Evolutionary conservation across 352 stramenopile species (phyloP), one percentile per base, ranked within the genome.

Genomic region (Phytophthora pistaciae): DNA sequence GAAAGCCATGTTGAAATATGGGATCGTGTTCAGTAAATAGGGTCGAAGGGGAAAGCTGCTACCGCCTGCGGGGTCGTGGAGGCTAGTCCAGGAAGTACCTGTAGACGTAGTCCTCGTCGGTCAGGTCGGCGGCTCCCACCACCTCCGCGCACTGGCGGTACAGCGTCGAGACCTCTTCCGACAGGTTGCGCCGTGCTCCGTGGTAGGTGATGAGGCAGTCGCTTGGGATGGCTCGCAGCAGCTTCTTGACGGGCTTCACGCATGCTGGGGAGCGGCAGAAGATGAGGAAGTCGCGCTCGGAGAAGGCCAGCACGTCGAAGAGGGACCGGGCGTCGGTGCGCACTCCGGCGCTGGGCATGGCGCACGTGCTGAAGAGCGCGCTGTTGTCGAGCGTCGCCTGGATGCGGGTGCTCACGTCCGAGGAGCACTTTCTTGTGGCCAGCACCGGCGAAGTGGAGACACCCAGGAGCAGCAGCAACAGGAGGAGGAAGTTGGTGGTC

Each of bases 221-320:
- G 27, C 54, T 70, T 20, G 49, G 49, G 23, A 56, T 56, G 11
- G 20, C n/a, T 52, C 44, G 44, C n/a, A 71, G 56, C 21, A 78
- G 56, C 6, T 13, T 40, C 20, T 71, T 21, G 10, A 78, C 61
- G 4, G 71, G 66, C 8, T 74, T 63, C 8, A 78, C 62, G 44
- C 71, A 78, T 11, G 16, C 36, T 6, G 60, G 18, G 16, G 71
- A 46, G n/a, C 66, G 66, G 38, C 71, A 78, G 33, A 75, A 78
- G 33, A 49, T 21, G 44, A 75, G 71, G 33, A 78, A 75, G 31
- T 74, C 48, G 16, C 55, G 56, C 5, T 74, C 59, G 13, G 59
- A 71, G 46, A 78, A 67, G 10, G 64, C 25, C 33, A 58, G 60
- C 36, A 71, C 66, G 56, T 78, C 70, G 31, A 75, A 72, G 5